Percentiles rank a stretch among this genome's conserved stretches.
Conservation (phyloP, 23 red algal species). For the Pyropia yezoensis region DNA sequence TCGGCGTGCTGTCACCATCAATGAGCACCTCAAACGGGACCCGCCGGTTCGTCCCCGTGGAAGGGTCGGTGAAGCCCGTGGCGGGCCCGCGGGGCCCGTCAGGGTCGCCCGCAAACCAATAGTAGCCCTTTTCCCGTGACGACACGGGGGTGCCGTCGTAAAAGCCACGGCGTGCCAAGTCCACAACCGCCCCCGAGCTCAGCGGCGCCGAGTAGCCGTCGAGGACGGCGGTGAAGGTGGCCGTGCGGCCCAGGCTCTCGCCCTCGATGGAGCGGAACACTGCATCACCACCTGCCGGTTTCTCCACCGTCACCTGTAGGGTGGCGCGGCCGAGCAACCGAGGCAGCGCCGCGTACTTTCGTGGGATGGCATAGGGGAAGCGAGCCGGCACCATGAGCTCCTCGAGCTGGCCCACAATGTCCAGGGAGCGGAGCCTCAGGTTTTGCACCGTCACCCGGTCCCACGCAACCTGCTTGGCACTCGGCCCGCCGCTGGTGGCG, state of each 20-base stretch:
- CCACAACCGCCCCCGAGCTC: slow-evolving; percentile 82
- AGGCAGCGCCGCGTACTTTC: slow-evolving; percentile 34
- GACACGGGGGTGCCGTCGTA: slow-evolving; percentile 63
- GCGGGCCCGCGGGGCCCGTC: slow-evolving; percentile 25
- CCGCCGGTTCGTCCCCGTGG: slow-evolving; percentile 14
- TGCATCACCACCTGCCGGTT: slow-evolving; percentile 13
- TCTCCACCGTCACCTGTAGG: slow-evolving; percentile 57
- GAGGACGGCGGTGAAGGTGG: slow-evolving; percentile 45
- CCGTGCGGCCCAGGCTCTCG: slow-evolving; percentile 30
- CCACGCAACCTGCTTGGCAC: background rate
- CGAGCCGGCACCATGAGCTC: slow-evolving; percentile 17
- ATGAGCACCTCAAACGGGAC: slow-evolving; percentile 82
- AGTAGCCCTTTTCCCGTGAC: slow-evolving; percentile 39
- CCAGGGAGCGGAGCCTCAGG: slow-evolving; percentile 7
- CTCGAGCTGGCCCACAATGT: slow-evolving; percentile 4
- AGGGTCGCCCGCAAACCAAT: slow-evolving; percentile 36
- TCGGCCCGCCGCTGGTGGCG: slow-evolving; percentile 5
- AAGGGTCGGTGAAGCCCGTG: slow-evolving; percentile 31
- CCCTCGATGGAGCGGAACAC: too few relatives aligned
- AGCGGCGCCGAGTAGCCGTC: slow-evolving; percentile 95
- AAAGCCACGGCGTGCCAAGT: slow-evolving; percentile 77
- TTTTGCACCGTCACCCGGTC: slow-evolving; percentile 9
- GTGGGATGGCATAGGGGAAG: slow-evolving; percentile 45
- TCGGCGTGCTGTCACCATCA: slow-evolving; percentile 66
- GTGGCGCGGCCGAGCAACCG: slow-evolving; percentile 72